Evolutionary conservation across 257 asterid genomes (phyloP), one percentile per base, ranked within the genome.

Genomic region (Nicotiana paniculata): DNA sequence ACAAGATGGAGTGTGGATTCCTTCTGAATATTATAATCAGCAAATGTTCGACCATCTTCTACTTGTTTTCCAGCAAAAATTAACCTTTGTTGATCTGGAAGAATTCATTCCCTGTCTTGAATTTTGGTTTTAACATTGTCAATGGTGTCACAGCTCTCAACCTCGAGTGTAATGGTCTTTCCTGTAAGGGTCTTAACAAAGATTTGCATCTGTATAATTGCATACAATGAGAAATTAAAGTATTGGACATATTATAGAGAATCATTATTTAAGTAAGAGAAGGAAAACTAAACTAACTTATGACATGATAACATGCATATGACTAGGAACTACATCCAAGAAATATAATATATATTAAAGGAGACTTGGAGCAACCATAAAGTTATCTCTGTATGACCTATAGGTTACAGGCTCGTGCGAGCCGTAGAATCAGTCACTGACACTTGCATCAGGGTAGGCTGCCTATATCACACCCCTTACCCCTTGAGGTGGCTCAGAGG

Each of bases 1-100:
- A 48, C 63, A 7, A 83, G 81, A 51, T 80, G 54, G n/a, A 84
- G 77, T 17, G 79, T 80, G 6, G 84, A 84, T 43, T 84, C 74
- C 68, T 81, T 70, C 5, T 70, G 77, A 9, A 70, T 43, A n/a
- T 70, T 43, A 5, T 70, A 70, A 70, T 70, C 77, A 13, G 61
- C 62, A 30, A 84, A 53, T 17, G 77, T 59, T 1, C n/a, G 7
- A 3, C 32, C 67, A 51, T 80, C 77, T 11, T 84, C 61, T 9
- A 84, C 77, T 37, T 59, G 69, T 39, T 72, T 80, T 9, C 84
- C 84, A 26, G 26, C 78, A 72, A 46, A 33, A 4, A 80, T 37
- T 6, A 80, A 43, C 15, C 62, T 16, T 11, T 70, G 77, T 43
- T 70, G 58, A 70, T 70, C n/a, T 0, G n/a, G 3, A 51, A 58